Conservation (phyloP, 805 yeast genomes). For the Helenozyma rhizophorensis region DNA sequence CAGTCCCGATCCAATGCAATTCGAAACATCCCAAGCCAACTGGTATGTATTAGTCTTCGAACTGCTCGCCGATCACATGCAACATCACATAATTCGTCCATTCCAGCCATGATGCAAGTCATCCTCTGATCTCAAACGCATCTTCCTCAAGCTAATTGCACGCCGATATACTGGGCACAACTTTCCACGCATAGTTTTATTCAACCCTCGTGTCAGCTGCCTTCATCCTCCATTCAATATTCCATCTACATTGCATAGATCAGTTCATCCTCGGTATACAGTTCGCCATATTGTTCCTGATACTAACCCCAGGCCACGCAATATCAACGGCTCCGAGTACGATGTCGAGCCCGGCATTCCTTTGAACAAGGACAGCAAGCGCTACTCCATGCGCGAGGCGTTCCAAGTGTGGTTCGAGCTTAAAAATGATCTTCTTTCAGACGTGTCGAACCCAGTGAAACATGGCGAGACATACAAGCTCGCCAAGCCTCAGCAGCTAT, state of each 20-base stretch:
- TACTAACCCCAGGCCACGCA: slow-evolving; percentile 16
- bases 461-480: slow-evolving; percentile 28
- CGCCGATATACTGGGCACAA: no score
- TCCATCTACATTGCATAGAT: no score
- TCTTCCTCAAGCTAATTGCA: no score
- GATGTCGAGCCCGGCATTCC: slow-evolving; percentile 21
- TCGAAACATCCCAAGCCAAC: slow-evolving; percentile 10
- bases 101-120: no score
- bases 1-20: slow-evolving; percentile 4
- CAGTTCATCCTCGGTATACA: no score
- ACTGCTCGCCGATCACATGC: no score
- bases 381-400: slow-evolving; percentile 50
- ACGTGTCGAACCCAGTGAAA: slow-evolving; percentile 5
- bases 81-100: no score
- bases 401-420: slow-evolving; percentile 46
- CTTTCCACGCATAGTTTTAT: no score
- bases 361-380: slow-evolving; percentile 36
- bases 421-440: slow-evolving; percentile 20
- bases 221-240: no score
- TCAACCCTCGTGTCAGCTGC: no score
- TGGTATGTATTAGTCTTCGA: slow-evolving; percentile 14
- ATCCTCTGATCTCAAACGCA: no score
- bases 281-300: no score
- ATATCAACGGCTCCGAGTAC: slow-evolving; percentile 5
- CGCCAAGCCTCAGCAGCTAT: slow-evolving; percentile 28